Percentiles rank a stretch among this genome's conserved stretches.
phyloP scores from a whole-genome alignment of 2,329 filamentous ascomycete genomes.

The Pseudocercospora fijiensis region DNA sequence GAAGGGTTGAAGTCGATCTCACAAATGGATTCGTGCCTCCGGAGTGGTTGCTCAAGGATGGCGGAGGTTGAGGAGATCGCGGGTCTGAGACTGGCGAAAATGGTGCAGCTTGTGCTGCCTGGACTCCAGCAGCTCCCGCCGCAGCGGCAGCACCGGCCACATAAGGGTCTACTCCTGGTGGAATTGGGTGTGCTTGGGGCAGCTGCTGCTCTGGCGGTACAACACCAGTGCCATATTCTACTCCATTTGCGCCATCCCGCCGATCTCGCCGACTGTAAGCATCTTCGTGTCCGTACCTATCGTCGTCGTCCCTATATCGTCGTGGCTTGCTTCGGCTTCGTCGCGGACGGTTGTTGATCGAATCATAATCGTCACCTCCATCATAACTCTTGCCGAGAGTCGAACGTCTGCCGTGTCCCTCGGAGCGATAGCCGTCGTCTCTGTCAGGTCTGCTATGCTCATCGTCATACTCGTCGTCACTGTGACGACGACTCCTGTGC shows the following conservation, averaged over 20 bases:
- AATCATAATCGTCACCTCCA: conserved; percentile 30
- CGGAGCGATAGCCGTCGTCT: conserved; percentile 26
- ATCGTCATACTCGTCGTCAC: conserved; percentile 32
- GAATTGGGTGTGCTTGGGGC: conserved; percentile 8
- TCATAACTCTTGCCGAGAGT: conserved; percentile 24
- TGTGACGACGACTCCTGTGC: conserved; percentile 28
- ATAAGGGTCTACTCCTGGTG: conserved; percentile 15
- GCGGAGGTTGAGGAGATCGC: conserved; percentile 13
- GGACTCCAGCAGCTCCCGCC: conserved; percentile 15
- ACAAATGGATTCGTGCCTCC: conserved; percentile 12
- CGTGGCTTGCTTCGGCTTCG: conserved; percentile 21
- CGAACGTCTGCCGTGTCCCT: conserved; percentile 20
- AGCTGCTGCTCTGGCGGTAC: conserved; percentile 16
- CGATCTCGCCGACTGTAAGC: conserved; percentile 19
- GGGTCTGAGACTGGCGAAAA: conserved; percentile 17
- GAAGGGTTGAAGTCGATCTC: conserved; percentile 26
- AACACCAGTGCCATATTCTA: conserved; percentile 22
- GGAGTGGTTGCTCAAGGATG: conserved; percentile 9
- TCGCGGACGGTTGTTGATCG: conserved; percentile 28
- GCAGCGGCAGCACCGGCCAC: conserved; percentile 15
- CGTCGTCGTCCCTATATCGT: conserved; percentile 28
- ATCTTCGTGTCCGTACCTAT: conserved; percentile 28
- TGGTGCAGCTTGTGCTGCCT: conserved; percentile 11
- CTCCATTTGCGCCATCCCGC: conserved; percentile 5
- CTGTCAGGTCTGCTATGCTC: conserved; percentile 21